These are phyloP conservation scores for Pisolithus thermaeus DNA, from an alignment of 1,284 basidiomycete genomes.

Conservation along the genomic window DNA sequence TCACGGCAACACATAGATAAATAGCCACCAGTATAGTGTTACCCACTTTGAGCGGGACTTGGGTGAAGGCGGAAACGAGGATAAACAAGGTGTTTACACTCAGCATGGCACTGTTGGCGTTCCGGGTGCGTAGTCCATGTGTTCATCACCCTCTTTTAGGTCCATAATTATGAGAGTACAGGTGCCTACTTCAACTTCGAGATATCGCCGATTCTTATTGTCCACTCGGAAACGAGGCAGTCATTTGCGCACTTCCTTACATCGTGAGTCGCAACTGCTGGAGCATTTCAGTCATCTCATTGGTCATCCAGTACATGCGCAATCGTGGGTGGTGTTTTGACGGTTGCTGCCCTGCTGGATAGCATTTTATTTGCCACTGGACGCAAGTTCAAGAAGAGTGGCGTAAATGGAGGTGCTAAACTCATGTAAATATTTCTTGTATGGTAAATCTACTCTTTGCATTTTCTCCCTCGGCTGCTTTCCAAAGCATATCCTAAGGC, in stretches of 20 bases:
- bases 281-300: not conserved
- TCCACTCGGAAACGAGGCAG: constrained; percentile 87
- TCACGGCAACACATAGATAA: constrained; percentile 41
- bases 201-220: constrained; percentile 93
- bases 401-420: constrained; percentile 37
- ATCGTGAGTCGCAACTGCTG: constrained; percentile 54
- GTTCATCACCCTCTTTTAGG: not conserved
- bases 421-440: constrained; percentile 35
- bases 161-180: constrained; percentile 13
- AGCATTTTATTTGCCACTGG: constrained; percentile 78
- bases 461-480: constrained; percentile 10
- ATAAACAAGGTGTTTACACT: constrained; percentile 68
- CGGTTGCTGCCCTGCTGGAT: constrained; percentile 91
- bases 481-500: too few species aligned
- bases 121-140: constrained; percentile 47
- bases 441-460: constrained; percentile 5
- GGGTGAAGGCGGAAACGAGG: constrained; percentile 53
- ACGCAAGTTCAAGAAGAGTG: constrained; percentile 58
- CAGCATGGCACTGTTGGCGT: constrained; percentile 78
- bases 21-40: constrained; percentile 88
- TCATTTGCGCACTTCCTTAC: constrained; percentile 97
- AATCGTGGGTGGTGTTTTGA: constrained; percentile 95
- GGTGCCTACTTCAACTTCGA: constrained; percentile 96
- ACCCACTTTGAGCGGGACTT: constrained; percentile 96
- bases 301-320: constrained; percentile 75